Percentiles rank a stretch among this genome's conserved stretches.
These are phyloP conservation scores for Haplosporangium gracile DNA, from an alignment of 192 early-diverging fungal species.

Conservation along the genomic window DNA sequence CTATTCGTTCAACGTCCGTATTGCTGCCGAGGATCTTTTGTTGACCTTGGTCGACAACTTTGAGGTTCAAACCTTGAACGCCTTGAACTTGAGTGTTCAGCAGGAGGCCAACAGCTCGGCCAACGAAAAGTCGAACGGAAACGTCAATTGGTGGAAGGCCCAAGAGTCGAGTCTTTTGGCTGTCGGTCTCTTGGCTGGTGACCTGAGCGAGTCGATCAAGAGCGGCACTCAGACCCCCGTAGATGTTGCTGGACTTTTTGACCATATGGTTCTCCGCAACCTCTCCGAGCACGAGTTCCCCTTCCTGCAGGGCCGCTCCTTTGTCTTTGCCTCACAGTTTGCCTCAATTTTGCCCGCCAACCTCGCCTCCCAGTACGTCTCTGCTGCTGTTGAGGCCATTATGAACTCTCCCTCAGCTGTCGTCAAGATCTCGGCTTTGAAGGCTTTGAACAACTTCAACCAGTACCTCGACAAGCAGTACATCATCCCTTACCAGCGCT, in stretches of 20 bases:
- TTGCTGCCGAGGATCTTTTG: slow-evolving; percentile 81
- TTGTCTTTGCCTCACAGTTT: slow-evolving; percentile 90
- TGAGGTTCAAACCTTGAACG: slow-evolving; percentile 65
- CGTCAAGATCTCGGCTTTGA: slow-evolving; percentile 78
- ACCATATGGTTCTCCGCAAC: slow-evolving; percentile 83
- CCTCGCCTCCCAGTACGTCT: slow-evolving; percentile 78
- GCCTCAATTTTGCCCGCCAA: slow-evolving; percentile 75
- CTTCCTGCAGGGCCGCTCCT: slow-evolving; percentile 90
- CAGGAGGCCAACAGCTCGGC: slow-evolving; percentile 36
- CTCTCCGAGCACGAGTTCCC: slow-evolving; percentile 73
- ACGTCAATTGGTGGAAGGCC: slow-evolving; percentile 79
- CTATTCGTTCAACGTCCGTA: slow-evolving; percentile 87
- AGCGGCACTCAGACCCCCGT: slow-evolving; percentile 60
- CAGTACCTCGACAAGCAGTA: slow-evolving; percentile 64
- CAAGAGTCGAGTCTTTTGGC: slow-evolving; percentile 88
- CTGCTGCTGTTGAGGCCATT: slow-evolving; percentile 82
- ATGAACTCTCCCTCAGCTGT: slow-evolving; percentile 65
- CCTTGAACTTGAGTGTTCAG: slow-evolving; percentile 57
- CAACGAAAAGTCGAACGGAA: slow-evolving; percentile 30
- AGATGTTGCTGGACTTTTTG: slow-evolving; percentile 84
- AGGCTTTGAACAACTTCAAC: slow-evolving; percentile 74
- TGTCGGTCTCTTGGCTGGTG: slow-evolving; percentile 74
- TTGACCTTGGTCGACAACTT: slow-evolving; percentile 68
- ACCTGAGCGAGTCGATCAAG: slow-evolving; percentile 69
- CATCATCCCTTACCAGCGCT: slow-evolving; percentile 67